Conservation (phyloP, 495 filamentous ascomycete genomes). For the Schizothecium vesticola region DNA sequence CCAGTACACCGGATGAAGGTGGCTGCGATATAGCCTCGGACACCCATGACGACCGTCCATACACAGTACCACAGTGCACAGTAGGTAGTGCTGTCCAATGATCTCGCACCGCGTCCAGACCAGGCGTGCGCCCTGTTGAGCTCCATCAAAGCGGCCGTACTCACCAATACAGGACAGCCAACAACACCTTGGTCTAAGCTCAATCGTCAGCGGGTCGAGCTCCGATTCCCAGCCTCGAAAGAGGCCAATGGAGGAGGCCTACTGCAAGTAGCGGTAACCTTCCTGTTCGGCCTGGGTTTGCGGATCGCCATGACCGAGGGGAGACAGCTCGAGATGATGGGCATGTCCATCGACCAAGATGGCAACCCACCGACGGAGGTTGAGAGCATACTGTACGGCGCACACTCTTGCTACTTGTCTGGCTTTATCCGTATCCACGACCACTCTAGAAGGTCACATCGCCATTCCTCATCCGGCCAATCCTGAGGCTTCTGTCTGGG, state of each 20-base stretch:
- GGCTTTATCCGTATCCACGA: neutral
- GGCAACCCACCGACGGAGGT: neutral
- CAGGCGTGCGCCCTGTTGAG: neutral
- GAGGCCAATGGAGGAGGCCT: neutral
- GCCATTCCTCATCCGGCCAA: neutral
- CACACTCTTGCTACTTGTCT: neutral
- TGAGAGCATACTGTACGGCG: neutral
- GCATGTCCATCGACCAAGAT: neutral
- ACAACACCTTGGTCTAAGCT: neutral
- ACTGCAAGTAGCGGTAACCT: neutral
- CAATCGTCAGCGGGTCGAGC: neutral
- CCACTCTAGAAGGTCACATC: neutral
- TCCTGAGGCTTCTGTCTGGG: neutral
- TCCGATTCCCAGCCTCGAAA: neutral
- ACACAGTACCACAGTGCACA: neutral
- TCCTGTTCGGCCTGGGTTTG: neutral
- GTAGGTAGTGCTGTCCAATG: neutral
- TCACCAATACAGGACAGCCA: neutral
- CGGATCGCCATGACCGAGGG: neutral
- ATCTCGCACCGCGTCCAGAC: neutral
- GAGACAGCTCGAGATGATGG: neutral
- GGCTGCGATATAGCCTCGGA: neutral
- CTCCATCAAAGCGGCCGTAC: neutral
- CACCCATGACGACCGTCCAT: neutral
- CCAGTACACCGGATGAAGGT: neutral